Base-by-base conservation (phyloP, 139 green algal species). In the Asterochloris sp. region DNA sequence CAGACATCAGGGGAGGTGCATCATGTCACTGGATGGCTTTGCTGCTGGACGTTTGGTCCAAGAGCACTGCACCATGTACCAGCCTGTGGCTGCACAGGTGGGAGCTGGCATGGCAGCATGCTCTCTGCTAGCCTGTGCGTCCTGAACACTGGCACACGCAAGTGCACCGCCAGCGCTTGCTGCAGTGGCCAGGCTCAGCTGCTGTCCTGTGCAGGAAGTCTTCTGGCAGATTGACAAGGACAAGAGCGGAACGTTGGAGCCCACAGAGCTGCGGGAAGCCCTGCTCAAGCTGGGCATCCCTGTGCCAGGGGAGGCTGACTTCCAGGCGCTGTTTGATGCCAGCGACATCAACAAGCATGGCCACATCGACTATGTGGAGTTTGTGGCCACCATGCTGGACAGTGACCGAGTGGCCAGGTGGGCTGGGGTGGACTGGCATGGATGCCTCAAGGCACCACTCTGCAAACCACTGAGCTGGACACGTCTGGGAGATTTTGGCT, bases 181-280 rank as follows among this genome's bases (percentile, higher is more conserved):
- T n/a, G n/a, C 38, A 54, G 6, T 10, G 38, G 38, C 38, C 38
- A 54, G 38, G 38, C 38, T 54, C 38, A 54, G 38, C 38, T 54
- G 38, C 38, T 0, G 13, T 26, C n/a, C 26, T 78, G 17, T 81
- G 8, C 27, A 83, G 78, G 78, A 83, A 19, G 68, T 73, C 10
- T 83, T 83, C 67, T 83, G 78, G 78, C 67, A 68, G 17, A 76
- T 83, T 23, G 78, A 83, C 67, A 83, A 83, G 47, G 78, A 83
- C 67, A 83, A 69, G 68, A 60, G 66, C 63, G 78, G 78, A 1
- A 68, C 28, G 13, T 28, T 83, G 38, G 73, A 77, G n/a, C 66
- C 38, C 23, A 12, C n/a, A 21, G 78, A 83, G 78, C 78, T 83
- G 67, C 67, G 67, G 67, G 28, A 76, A 13, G 67, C 78, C 9